Percentiles rank a stretch among this genome's conserved stretches.
Conservation (phyloP, 352 stramenopile species). For the Globisporangium parvum region DNA sequence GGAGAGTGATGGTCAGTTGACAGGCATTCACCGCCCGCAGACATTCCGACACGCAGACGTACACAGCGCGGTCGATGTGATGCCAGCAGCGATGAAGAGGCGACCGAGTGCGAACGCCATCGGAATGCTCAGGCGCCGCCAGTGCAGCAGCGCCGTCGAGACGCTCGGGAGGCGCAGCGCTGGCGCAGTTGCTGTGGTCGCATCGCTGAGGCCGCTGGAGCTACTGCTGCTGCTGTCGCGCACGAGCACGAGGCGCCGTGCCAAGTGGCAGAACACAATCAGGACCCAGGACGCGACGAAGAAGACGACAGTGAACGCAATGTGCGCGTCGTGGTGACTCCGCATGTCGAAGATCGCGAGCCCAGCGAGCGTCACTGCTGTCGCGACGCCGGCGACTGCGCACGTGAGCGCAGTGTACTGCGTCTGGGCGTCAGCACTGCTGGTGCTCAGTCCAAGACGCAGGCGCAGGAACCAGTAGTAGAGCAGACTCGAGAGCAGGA, state of each 20-base stretch:
- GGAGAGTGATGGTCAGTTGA: neutral
- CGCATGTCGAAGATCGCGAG: constrained; percentile 80
- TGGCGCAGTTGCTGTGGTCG: neutral
- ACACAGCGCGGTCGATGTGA: constrained; percentile 67
- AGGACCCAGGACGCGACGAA: constrained; percentile 66
- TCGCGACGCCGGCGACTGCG: constrained; percentile 23
- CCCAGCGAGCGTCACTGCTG: constrained; percentile 46
- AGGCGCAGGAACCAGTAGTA: constrained; percentile 72
- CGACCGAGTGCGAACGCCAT: constrained; percentile 45
- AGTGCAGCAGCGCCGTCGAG: constrained; percentile 37
- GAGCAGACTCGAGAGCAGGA: constrained; percentile 42
- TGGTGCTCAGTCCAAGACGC: constrained; percentile 18
- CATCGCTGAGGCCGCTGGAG: neutral
- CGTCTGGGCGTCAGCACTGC: neutral
- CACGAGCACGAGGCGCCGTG: constrained; percentile 31
- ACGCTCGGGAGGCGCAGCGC: constrained; percentile 5
- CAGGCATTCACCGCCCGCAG: neutral
- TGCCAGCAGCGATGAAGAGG: constrained; percentile 36
- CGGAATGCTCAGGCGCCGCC: constrained; percentile 41
- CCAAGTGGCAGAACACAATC: constrained; percentile 52
- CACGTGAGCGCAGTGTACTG: constrained; percentile 14
- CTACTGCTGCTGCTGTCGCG: constrained; percentile 28
- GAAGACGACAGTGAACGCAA: constrained; percentile 68
- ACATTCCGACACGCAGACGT: constrained; percentile 13
- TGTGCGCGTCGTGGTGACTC: constrained; percentile 58